A percentile compares a stretch with the other conserved stretches of the same genome.
Conservation (phyloP, 495 filamentous ascomycete genomes). For the Arthonia radiata region DNA sequence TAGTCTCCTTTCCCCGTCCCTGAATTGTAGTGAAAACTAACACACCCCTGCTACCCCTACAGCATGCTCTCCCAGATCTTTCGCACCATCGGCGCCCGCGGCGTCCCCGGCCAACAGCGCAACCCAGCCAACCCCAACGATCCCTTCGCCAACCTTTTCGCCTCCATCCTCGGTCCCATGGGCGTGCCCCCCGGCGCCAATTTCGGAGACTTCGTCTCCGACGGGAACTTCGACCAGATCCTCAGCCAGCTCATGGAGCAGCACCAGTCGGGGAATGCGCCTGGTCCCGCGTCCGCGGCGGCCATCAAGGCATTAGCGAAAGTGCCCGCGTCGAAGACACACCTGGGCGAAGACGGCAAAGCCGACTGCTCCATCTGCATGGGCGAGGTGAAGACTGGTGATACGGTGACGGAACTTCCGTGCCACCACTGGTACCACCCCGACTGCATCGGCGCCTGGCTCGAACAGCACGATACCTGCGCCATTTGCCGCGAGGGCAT, state of each 20-base stretch:
- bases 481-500: conserved; percentile 69
- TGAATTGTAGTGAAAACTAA: too few relatives aligned
- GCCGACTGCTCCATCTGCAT: conserved; percentile 88
- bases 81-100: conserved; percentile 5
- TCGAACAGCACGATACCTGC: conserved; percentile 73
- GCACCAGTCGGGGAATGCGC: conserved; percentile 44
- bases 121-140: conserved; percentile 13
- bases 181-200: conserved; percentile 41
- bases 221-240: conserved; percentile 76
- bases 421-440: conserved; percentile 87
- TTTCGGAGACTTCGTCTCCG: conserved; percentile 78
- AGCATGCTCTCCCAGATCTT: conserved; percentile 16
- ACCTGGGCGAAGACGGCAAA: conserved; percentile 36
- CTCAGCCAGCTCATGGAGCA: conserved; percentile 74
- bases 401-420: conserved; percentile 54
- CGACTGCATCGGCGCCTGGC: conserved; percentile 51
- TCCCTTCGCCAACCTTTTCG: conserved; percentile 17
- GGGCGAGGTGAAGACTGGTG: conserved; percentile 51
- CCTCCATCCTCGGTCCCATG: conserved; percentile 29
- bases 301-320: conserved; percentile 53
- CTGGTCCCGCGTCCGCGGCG: conserved; percentile 50
- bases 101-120: conserved; percentile 5
- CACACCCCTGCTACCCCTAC: conserved; percentile 4
- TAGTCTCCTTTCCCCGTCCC: too few relatives aligned
- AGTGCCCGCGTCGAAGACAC: conserved; percentile 30